Base-by-base conservation (phyloP, 306 rosid genomes). In the Mimosa pudica region DNA sequence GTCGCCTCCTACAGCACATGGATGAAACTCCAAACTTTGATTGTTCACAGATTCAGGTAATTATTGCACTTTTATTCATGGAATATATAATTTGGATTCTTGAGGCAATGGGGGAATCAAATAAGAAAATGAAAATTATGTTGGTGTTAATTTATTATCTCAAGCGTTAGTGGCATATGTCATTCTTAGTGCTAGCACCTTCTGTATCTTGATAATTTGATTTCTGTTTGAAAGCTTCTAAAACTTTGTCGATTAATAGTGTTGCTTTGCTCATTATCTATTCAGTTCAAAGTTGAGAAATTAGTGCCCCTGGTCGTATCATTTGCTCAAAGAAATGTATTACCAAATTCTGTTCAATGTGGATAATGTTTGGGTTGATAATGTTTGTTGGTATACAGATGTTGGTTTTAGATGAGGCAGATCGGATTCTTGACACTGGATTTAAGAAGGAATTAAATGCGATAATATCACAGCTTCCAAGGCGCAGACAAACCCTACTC, bases 381-480 rank as follows among this genome's bases (percentile, higher is more conserved):
- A 86, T 82, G 74, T 79, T 82, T 85, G 85, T 83, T 83, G 64
- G 79, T 80, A 80, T 87, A 84, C 85, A 94, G 97, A 91, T 93
- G 80, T 79, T 95, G 84, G 97, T 95, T 81, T 92, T 95, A 48
- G 98, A 95, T 84, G 97, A 92, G 91, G 98, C 98, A 47, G 98
- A 93, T 85, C 93, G 96, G 47, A 90, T 93, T 82, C 98, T 95
- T 58, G 98, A 92, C 73, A 86, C 60, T 13, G 92, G 92, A 72
- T 95, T 95, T 86, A 90, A 91, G 92, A 85, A 51, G 85, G 87
- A 78, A 11, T 69, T 95, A 67, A 91, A 95, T 84, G 98, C 96
- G 16, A 90, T 95, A 79, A 78, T 95, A 75, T 92, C 98, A 20
- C 97, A 95, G 73, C 89, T 95, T 36, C 98, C 98, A 47, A 95